These are phyloP conservation scores for Penicillium decumbens DNA, from an alignment of 2,329 filamentous ascomycete species.

Conservation along the genomic window DNA sequence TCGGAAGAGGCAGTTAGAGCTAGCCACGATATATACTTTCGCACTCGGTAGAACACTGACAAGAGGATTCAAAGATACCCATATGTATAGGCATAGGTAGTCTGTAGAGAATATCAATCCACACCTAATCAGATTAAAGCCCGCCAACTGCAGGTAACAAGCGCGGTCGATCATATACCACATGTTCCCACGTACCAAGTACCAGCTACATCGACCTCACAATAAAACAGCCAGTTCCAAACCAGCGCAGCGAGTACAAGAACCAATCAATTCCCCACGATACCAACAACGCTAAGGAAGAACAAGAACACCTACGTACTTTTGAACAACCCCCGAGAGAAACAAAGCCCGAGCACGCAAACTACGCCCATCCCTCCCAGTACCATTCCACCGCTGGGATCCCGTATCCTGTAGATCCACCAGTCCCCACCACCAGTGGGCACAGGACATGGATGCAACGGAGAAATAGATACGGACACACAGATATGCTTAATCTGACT, in stretches of 20 bases:
- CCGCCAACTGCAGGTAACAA: neutral
- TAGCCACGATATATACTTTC: neutral
- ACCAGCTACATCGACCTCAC: slow-evolving; percentile 5
- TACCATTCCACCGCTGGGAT: slow-evolving; percentile 12
- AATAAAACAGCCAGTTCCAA: neutral
- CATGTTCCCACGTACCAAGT: neutral
- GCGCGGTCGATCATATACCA: slow-evolving; percentile 3
- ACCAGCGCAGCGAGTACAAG: neutral
- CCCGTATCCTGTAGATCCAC: slow-evolving; percentile 24
- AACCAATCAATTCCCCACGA: neutral
- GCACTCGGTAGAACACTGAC: neutral
- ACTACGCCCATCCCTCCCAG: neutral
- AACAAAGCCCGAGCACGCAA: neutral
- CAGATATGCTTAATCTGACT: slow-evolving; percentile 30
- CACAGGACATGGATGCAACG: slow-evolving; percentile 27
- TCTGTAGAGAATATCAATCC: no score
- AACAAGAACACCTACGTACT: neutral
- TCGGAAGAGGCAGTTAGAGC: neutral
- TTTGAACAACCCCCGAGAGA: neutral
- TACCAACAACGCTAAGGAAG: neutral
- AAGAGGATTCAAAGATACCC: neutral
- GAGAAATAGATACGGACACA: slow-evolving; percentile 21
- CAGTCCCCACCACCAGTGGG: slow-evolving; percentile 21
- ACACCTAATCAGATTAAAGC: neutral
- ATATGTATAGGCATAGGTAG: no score